These are phyloP conservation scores for Hemileccinum rubropunctum DNA, from an alignment of 768 basidiomycete species.

Conservation along the genomic window DNA sequence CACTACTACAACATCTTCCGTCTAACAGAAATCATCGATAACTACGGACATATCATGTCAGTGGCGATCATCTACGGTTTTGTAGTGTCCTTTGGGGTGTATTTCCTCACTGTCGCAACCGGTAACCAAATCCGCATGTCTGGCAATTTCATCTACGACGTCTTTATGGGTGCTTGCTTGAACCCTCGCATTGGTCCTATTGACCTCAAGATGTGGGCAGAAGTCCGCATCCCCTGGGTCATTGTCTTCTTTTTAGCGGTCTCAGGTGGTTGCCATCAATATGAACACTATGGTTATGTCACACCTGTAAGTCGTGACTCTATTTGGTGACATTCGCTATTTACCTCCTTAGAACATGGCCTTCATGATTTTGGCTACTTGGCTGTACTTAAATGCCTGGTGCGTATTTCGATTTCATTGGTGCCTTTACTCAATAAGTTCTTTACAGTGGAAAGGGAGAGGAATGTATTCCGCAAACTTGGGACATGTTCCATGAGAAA, in stretches of 20 bases:
- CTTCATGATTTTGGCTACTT: conserved; percentile 94
- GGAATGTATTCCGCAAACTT: conserved; percentile 93
- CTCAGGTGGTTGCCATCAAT: conserved; percentile 93
- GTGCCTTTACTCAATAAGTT: not conserved
- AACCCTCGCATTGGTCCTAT: conserved; percentile 91
- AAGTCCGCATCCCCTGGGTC: conserved; percentile 96
- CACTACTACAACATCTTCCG: conserved; percentile 84
- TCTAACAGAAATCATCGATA: conserved; percentile 91
- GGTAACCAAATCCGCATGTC: conserved; percentile 90
- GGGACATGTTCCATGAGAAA: conserved; percentile 99
- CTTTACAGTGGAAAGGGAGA: conserved; percentile 77
- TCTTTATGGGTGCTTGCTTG: conserved; percentile 93
- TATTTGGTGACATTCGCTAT: not conserved
- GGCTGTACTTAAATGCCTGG: conserved; percentile 97
- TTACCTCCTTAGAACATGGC: conserved; percentile 74
- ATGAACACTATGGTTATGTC: conserved; percentile 87
- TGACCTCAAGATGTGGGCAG: conserved; percentile 99
- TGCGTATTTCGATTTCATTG: conserved; percentile 28
- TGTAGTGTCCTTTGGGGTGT: conserved; percentile 73
- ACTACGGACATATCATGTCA: conserved; percentile 94
- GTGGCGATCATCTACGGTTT: conserved; percentile 94
- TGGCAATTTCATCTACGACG: conserved; percentile 92
- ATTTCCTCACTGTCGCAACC: conserved; percentile 72
- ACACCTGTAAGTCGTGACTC: conserved; percentile 62
- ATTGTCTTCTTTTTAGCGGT: conserved; percentile 91